Evolutionary conservation across 345 rosid species (phyloP).

Genomic region (Gossypium sturtianum): DNA sequence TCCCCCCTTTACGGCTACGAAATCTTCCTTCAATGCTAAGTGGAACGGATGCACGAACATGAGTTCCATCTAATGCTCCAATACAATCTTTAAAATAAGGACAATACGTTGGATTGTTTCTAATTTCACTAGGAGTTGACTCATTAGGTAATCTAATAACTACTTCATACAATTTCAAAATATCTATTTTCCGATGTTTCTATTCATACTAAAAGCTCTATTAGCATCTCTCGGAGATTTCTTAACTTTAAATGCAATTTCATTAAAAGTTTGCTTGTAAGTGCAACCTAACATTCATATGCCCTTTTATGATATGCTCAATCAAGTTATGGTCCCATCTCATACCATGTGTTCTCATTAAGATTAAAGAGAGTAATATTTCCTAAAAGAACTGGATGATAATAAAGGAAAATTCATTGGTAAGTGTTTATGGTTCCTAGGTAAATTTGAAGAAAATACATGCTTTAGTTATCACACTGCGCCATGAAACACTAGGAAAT

Average conservation of each 20-base stretch:
- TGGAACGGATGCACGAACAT: no score
- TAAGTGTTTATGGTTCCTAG: background rate
- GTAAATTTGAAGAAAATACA: background rate
- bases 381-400: background rate
- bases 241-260: background rate
- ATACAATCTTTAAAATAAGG: no score
- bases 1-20: no score
- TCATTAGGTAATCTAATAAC: no score
- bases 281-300: background rate
- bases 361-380: background rate
- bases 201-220: background rate
- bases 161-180: no score
- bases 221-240: background rate
- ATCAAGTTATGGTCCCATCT: background rate
- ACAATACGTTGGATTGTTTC: no score
- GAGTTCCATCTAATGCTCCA: no score
- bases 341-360: background rate
- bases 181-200: background rate
- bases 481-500: background rate
- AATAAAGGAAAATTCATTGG: background rate
- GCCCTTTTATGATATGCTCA: background rate
- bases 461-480: background rate
- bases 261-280: background rate
- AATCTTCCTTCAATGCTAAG: no score
- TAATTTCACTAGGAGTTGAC: no score